These are phyloP conservation scores for Prunus padus DNA, from an alignment of 306 rosid species.

Conservation along the genomic window DNA sequence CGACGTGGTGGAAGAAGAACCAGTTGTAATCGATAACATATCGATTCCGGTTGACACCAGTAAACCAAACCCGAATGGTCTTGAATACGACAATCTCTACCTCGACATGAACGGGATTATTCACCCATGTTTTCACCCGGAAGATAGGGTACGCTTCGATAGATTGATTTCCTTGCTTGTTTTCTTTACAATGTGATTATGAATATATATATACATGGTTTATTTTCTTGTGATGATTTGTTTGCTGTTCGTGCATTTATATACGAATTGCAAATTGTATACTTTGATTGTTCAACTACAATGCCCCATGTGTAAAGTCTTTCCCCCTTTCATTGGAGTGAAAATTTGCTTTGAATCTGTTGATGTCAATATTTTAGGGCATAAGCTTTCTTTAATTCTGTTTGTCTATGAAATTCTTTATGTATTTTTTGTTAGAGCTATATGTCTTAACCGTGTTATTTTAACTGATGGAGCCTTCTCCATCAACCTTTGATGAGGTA, in stretches of 20 bases:
- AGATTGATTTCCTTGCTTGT: background rate
- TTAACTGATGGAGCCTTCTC: slow-evolving; percentile 71
- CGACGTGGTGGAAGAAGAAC: slow-evolving; percentile 83
- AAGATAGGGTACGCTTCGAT: slow-evolving; percentile 65
- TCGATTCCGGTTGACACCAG: slow-evolving; percentile 84
- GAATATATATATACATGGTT: too few species aligned
- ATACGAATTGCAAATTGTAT: background rate
- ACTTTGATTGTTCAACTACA: background rate
- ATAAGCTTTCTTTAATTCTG: background rate
- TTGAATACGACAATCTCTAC: slow-evolving; percentile 88
- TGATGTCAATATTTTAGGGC: background rate
- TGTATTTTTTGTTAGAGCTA: background rate
- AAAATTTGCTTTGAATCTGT: background rate
- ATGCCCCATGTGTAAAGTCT: background rate
- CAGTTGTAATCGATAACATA: slow-evolving; percentile 73
- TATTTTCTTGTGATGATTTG: background rate
- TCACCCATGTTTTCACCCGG: slow-evolving; percentile 98
- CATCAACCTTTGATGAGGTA: slow-evolving; percentile 76
- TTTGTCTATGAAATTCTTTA: background rate
- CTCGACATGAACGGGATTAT: slow-evolving; percentile 97
- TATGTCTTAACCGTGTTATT: background rate
- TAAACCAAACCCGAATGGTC: slow-evolving; percentile 72
- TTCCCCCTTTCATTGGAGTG: too few species aligned
- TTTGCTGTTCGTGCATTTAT: background rate
- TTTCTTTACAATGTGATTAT: background rate